Percentiles rank a stretch among this genome's conserved stretches.
These are phyloP conservation scores for Saccharum hybrid DNA, from an alignment of 202 grass and related monocot species.

Conservation along the genomic window DNA sequence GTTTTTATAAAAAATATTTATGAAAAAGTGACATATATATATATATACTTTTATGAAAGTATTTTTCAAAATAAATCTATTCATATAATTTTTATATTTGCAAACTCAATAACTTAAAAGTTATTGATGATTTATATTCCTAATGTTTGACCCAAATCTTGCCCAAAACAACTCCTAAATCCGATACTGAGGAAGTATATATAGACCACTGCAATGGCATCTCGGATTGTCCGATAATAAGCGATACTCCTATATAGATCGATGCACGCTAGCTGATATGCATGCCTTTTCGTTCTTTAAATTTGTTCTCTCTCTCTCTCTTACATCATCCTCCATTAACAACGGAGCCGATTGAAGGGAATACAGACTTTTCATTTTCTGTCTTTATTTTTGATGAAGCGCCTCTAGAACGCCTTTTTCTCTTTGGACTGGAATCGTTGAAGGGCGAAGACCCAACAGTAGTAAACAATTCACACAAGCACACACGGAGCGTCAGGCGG, in stretches of 20 bases:
- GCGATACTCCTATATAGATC: too few relatives aligned
- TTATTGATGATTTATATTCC: too few relatives aligned
- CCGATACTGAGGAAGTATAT: too few relatives aligned
- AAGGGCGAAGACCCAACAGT: not conserved
- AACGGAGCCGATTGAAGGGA: not conserved
- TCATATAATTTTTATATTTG: too few relatives aligned
- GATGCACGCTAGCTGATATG: not conserved
- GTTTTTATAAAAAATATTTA: too few relatives aligned
- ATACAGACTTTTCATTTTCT: not conserved
- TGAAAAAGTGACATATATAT: too few relatives aligned
- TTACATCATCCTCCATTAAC: constrained; percentile 37
- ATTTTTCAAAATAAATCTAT: too few relatives aligned
- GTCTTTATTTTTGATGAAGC: not conserved
- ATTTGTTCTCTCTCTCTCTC: not conserved
- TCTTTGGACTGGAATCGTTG: constrained; percentile 21
- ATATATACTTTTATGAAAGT: too few relatives aligned
- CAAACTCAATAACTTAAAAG: too few relatives aligned
- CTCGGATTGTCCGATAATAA: constrained; percentile 2
- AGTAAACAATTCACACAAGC: not conserved
- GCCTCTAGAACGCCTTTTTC: constrained; percentile 14
- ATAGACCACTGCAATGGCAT: too few relatives aligned
- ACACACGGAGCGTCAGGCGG: not conserved
- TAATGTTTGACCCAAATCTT: too few relatives aligned
- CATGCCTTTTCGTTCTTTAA: not conserved
- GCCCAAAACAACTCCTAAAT: too few relatives aligned